Conservation (phyloP, 1,139 yeast genomes). For the Yamadazyma blattariae region DNA sequence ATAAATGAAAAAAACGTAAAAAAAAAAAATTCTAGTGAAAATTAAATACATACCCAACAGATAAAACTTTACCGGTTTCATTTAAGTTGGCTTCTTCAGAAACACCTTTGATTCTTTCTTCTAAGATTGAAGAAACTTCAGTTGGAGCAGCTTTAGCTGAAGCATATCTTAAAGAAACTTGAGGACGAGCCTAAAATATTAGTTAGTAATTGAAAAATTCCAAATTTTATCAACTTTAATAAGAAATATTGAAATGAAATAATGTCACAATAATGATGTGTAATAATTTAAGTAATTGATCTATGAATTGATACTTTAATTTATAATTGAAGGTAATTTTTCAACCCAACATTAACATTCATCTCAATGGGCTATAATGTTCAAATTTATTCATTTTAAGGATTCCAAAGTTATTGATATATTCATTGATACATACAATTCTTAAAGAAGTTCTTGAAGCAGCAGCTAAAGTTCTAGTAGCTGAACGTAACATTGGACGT, state of each 20-base stretch:
- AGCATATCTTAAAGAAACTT: constrained; percentile 77
- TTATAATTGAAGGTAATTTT: too few species aligned
- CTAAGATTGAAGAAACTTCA: constrained; percentile 98
- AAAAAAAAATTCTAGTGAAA: not conserved
- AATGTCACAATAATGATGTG: too few species aligned
- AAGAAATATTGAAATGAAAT: too few species aligned
- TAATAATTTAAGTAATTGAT: too few species aligned
- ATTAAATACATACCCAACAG: constrained; percentile 74
- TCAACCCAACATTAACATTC: too few species aligned
- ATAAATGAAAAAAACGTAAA: too few species aligned
- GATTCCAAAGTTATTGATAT: too few species aligned
- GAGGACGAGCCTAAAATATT: constrained; percentile 62
- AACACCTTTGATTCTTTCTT: constrained; percentile 99
- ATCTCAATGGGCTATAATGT: too few species aligned
- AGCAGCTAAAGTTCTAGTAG: constrained; percentile 73
- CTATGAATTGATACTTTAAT: too few species aligned
- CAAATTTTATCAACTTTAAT: too few species aligned
- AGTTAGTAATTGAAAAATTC: constrained; percentile 8
- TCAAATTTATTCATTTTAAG: too few species aligned
- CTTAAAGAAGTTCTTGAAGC: constrained; percentile 58
- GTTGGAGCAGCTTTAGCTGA: constrained; percentile 99
- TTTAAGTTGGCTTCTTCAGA: constrained; percentile 96
- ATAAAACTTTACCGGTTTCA: constrained; percentile 99
- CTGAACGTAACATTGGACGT: constrained; percentile 81
- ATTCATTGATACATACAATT: constrained; percentile 58